A percentile compares a stretch with the other conserved stretches of the same genome.
These are phyloP conservation scores for Panaeolus cyanescens DNA, from an alignment of 768 basidiomycete genomes.

Conservation along the genomic window DNA sequence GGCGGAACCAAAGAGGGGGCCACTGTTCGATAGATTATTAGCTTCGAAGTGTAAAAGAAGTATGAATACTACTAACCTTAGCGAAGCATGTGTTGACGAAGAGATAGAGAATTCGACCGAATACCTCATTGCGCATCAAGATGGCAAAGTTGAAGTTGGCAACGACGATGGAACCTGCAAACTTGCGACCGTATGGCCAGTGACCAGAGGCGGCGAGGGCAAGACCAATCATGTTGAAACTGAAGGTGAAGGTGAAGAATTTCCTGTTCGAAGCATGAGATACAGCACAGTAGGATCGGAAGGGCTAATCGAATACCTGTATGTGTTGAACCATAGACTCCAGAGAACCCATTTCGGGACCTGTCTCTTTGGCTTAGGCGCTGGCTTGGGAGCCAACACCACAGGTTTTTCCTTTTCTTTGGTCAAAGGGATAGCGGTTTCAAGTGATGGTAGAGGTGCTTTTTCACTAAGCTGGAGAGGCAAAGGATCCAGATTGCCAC, in stretches of 20 bases:
- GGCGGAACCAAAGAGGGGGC: slow-evolving; percentile 71
- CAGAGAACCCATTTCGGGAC: slow-evolving; percentile 60
- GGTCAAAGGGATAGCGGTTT: slow-evolving; percentile 28
- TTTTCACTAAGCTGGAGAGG: slow-evolving; percentile 39
- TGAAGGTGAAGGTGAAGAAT: slow-evolving; percentile 65
- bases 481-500: slow-evolving; percentile 51
- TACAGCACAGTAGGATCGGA: background rate
- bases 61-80: slow-evolving; percentile 46
- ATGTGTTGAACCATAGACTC: slow-evolving; percentile 72
- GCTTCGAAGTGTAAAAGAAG: background rate
- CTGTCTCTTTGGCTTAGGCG: slow-evolving; percentile 52
- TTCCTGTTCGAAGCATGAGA: slow-evolving; percentile 41
- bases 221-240: slow-evolving; percentile 64
- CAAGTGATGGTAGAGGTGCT: slow-evolving; percentile 19
- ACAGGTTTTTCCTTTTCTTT: slow-evolving; percentile 38
- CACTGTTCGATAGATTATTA: slow-evolving; percentile 43
- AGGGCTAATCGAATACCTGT: slow-evolving; percentile 45
- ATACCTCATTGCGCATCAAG: slow-evolving; percentile 77
- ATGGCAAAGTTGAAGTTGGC: slow-evolving; percentile 75
- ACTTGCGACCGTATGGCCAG: slow-evolving; percentile 62
- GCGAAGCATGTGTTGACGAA: slow-evolving; percentile 71
- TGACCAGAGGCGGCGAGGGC: slow-evolving; percentile 63
- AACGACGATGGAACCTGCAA: slow-evolving; percentile 66
- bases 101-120: slow-evolving; percentile 67
- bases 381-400: slow-evolving; percentile 30